Conservation (phyloP, 2,329 filamentous ascomycete genomes). For the Aspergillus candidus region DNA sequence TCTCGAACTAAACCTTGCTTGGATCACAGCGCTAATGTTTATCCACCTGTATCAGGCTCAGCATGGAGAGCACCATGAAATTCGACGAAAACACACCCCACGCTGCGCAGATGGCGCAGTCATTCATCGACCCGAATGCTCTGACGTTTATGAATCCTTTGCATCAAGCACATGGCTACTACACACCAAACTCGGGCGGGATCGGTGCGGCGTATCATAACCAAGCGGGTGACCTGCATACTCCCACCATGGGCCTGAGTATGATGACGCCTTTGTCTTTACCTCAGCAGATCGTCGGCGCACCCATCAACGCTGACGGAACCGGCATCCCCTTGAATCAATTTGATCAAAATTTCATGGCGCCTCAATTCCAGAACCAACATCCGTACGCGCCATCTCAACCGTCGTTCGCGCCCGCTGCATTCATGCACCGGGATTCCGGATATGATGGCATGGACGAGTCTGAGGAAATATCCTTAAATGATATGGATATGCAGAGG, state of each 20-base stretch:
- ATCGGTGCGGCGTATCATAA: slow-evolving; percentile 71
- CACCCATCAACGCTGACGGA: slow-evolving; percentile 49
- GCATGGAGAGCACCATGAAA: slow-evolving; percentile 50
- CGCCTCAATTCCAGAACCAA: slow-evolving; percentile 60
- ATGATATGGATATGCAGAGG: slow-evolving; percentile 47
- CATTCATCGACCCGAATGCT: slow-evolving; percentile 77
- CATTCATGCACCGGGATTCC: slow-evolving; percentile 74
- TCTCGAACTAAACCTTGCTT: too few species aligned
- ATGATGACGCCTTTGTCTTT: slow-evolving; percentile 78
- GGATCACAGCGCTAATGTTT: slow-evolving; percentile 6
- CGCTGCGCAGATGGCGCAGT: slow-evolving; percentile 76
- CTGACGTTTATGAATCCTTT: slow-evolving; percentile 74
- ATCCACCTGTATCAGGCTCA: slow-evolving; percentile 32
- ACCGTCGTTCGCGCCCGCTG: slow-evolving; percentile 63
- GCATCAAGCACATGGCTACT: slow-evolving; percentile 75
- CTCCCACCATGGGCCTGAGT: slow-evolving; percentile 66
- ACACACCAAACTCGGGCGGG: slow-evolving; percentile 78
- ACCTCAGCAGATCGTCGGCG: slow-evolving; percentile 59
- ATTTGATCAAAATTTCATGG: slow-evolving; percentile 54
- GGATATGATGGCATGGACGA: slow-evolving; percentile 75
- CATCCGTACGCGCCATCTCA: slow-evolving; percentile 62
- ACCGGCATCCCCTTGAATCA: slow-evolving; percentile 61
- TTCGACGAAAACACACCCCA: slow-evolving; percentile 79
- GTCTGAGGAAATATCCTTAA: slow-evolving; percentile 61
- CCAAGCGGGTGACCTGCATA: slow-evolving; percentile 81